Evolutionary conservation across 345 rosid genomes (phyloP), one percentile per base, ranked within the genome.

Genomic region (Eucalyptus paniculata): DNA sequence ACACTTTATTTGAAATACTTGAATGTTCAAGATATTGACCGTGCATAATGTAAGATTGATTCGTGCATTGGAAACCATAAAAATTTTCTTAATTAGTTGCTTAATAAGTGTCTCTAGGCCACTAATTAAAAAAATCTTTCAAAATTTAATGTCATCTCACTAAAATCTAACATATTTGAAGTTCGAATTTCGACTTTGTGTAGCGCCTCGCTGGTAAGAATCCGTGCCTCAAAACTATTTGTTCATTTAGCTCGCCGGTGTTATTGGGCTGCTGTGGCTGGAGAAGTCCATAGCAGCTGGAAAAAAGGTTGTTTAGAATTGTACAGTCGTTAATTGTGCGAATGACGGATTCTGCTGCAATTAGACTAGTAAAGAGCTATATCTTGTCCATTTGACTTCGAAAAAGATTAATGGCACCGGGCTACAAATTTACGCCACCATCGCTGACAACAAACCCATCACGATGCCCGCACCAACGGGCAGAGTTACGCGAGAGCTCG

Each of bases 381-480:
- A 40, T 40, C 47, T 17, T 21, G 7, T 77, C 28, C 85, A 12
- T 77, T 77, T 40, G 85, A 32, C 19, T 49, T 30, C 11, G 42
- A 86, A 86, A 50, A 77, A 77, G 85, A 4, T 37, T 21, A 40
- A 40, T 23, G 47, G 83, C 44, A 56, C 50, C 47, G 47, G 16
- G 47, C 85, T 40, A 72, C 44, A 50, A 30, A 69, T 47, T 58
- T 58, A 86, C 28, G 86, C 87, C 83, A 77, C 87, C 45, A 93
- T 69, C 87, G 88, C 85, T 50, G 88, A 87, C 26, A 88, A 37
- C 90, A 93, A 87, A 23, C 91, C 92, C 60, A 90, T 53, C 86
- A 87, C 89, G 12, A 90, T 90, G 8, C 86, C 89, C 53, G 87
- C 86, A 40, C 88, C 89, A 5, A 91, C 86, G 69, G 92, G 89